phyloP scores from a whole-genome alignment of 257 asterid genomes.

The Nyctanthes arbortristis region DNA sequence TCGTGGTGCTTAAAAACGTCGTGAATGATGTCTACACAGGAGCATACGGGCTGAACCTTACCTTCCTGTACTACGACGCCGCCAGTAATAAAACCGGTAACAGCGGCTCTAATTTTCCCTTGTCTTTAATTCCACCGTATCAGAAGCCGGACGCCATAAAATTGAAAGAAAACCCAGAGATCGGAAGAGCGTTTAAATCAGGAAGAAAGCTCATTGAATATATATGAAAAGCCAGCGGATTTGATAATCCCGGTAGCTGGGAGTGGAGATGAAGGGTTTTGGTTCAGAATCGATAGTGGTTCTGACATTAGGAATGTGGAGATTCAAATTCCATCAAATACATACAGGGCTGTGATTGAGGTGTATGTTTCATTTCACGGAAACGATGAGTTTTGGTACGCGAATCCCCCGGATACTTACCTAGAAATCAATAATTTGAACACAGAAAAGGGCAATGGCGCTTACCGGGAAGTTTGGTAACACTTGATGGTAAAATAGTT shows the following conservation, averaged over 20 bases:
- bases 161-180: constrained; percentile 18
- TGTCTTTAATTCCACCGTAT: constrained; percentile 6
- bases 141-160: constrained; percentile 21
- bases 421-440: constrained; percentile 38
- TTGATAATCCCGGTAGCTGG: constrained; percentile 67
- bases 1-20: constrained; percentile 79
- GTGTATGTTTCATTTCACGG: constrained; percentile 80
- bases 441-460: constrained; percentile 60
- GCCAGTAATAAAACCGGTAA: neutral
- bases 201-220: constrained; percentile 29
- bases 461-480: constrained; percentile 71
- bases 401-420: constrained; percentile 83
- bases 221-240: constrained; percentile 68
- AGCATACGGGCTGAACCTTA: constrained; percentile 49
- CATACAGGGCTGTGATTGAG: constrained; percentile 79
- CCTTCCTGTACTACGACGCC: constrained; percentile 53
- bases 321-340: constrained; percentile 53
- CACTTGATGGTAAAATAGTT: constrained; percentile 53
- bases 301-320: constrained; percentile 37
- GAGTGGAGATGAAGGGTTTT: constrained; percentile 52
- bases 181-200: too few species aligned
- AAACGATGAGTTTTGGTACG: constrained; percentile 87
- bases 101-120: neutral
- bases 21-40: constrained; percentile 69
- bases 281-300: constrained; percentile 69